Conservation (phyloP, 768 basidiomycete genomes). For the Amanita fuliginea region DNA sequence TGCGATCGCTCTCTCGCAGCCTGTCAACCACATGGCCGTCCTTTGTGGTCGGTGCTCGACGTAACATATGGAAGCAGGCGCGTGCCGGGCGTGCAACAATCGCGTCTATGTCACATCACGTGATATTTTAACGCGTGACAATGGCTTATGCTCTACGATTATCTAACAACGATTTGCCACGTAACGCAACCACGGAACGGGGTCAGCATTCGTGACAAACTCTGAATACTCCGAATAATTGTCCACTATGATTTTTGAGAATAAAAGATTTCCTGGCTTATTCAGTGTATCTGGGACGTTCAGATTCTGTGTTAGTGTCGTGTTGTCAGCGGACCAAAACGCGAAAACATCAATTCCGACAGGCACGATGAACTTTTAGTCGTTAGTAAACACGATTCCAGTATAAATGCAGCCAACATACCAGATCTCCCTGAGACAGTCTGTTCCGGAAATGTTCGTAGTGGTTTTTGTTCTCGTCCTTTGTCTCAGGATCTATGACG, state of each 20-base stretch:
- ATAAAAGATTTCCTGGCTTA: conserved; percentile 37
- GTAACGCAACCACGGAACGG: conserved; percentile 25
- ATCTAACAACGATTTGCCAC: conserved; percentile 6
- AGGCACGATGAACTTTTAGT: conserved; percentile 43
- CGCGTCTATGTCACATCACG: conserved; percentile 11
- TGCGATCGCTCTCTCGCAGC: conserved; percentile 58
- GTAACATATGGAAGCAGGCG: conserved; percentile 38
- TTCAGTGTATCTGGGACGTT: conserved; percentile 34
- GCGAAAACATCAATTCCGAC: conserved; percentile 41
- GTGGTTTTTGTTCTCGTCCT: conserved; percentile 29
- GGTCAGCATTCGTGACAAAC: conserved; percentile 32
- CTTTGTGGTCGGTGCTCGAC: conserved; percentile 53
- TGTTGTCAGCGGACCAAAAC: conserved; percentile 45
- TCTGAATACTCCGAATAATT: conserved; percentile 51
- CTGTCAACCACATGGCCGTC: conserved; percentile 62
- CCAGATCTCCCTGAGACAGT: conserved; percentile 42
- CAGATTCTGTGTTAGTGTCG: conserved; percentile 33
- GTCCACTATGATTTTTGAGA: conserved; percentile 46
- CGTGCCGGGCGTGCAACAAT: background rate
- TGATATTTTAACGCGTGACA: background rate
- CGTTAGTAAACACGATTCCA: background rate
- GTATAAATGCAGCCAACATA: conserved; percentile 17
- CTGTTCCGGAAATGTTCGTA: conserved; percentile 40
- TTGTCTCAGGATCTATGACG: conserved; percentile 25
- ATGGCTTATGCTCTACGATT: background rate